Evolutionary conservation across 805 yeast genomes (phyloP).

Genomic region (Yamadazyma takamatsuzukensis): DNA sequence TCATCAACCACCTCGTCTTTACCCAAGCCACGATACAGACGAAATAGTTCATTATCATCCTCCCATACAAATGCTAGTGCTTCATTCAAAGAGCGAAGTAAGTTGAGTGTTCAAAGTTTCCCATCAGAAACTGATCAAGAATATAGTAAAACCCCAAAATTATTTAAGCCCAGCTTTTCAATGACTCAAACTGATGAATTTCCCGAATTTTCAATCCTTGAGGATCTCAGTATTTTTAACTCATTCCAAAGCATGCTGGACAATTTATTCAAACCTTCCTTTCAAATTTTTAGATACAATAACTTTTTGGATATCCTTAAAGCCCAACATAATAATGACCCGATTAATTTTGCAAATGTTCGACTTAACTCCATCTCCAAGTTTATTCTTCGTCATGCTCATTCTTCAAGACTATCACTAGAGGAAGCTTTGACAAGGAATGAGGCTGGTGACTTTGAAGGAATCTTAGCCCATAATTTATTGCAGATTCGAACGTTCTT

Average conservation of each 20-base stretch:
- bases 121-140: conserved; percentile 4
- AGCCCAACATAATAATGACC: conserved; percentile 32
- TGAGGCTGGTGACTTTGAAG: conserved; percentile 26
- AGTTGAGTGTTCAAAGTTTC: conserved; percentile 1
- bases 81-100: conserved; percentile 4
- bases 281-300: conserved; percentile 27
- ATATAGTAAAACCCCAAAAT: conserved; percentile 6
- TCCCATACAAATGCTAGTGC: conserved; percentile 10
- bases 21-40: conserved; percentile 7
- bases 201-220: conserved; percentile 13
- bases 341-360: conserved; percentile 33
- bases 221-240: conserved; percentile 24
- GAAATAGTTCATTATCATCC: conserved; percentile 19
- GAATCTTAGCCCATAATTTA: conserved; percentile 27
- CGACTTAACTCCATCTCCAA: conserved; percentile 13
- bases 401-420: conserved; percentile 16
- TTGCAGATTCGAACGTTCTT: conserved; percentile 24
- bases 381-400: conserved; percentile 11
- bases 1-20: conserved; percentile 8
- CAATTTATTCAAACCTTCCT: conserved; percentile 23
- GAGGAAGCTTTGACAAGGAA: conserved; percentile 14
- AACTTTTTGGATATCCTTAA: conserved; percentile 27
- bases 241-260: conserved; percentile 17
- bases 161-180: conserved; percentile 13
- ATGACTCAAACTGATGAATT: conserved; percentile 8